Evolutionary conservation across 2,329 filamentous ascomycete species (phyloP).

Genomic region (Trichoderma sp.): DNA sequence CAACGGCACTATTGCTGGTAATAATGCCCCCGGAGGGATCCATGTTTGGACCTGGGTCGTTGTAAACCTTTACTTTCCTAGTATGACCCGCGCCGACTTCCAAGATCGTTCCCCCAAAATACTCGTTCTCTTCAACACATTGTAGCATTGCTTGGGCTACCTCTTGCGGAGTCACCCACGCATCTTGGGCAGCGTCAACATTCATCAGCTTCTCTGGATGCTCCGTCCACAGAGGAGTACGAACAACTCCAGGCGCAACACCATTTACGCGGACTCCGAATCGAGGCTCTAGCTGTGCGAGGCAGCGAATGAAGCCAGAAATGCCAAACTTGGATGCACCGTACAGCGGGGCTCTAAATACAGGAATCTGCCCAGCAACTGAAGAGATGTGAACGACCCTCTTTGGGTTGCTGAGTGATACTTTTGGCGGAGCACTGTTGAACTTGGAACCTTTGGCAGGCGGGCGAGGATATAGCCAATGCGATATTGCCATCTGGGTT

Average conservation of each 20-base stretch:
- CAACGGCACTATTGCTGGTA: background rate
- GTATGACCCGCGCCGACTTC: slow-evolving; percentile 29
- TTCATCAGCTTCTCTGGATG: slow-evolving; percentile 32
- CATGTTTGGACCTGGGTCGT: slow-evolving; percentile 12
- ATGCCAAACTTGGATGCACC: slow-evolving; percentile 41
- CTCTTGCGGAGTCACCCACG: slow-evolving; percentile 35
- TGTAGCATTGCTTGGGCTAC: slow-evolving; percentile 37
- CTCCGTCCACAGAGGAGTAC: slow-evolving; percentile 39
- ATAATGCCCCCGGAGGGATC: background rate
- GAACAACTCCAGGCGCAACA: slow-evolving; percentile 33
- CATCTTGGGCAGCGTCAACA: slow-evolving; percentile 30
- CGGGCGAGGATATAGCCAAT: slow-evolving; percentile 37
- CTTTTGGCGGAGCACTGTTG: slow-evolving; percentile 5
- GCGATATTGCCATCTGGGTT: slow-evolving; percentile 40
- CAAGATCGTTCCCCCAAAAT: slow-evolving; percentile 37
- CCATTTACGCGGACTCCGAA: slow-evolving; percentile 38
- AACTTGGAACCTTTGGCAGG: background rate
- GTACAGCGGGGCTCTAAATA: slow-evolving; percentile 38
- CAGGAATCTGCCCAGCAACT: slow-evolving; percentile 32
- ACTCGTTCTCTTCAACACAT: slow-evolving; percentile 29
- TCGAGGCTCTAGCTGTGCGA: slow-evolving; percentile 34
- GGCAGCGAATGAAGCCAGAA: slow-evolving; percentile 37
- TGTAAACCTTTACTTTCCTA: background rate
- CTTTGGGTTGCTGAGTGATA: slow-evolving; percentile 11
- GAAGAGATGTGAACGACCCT: slow-evolving; percentile 18